A percentile compares a stretch with the other conserved stretches of the same genome.
Conservation (phyloP, 1,139 yeast species). For the Nakaseomyces uthaithaninus region DNA sequence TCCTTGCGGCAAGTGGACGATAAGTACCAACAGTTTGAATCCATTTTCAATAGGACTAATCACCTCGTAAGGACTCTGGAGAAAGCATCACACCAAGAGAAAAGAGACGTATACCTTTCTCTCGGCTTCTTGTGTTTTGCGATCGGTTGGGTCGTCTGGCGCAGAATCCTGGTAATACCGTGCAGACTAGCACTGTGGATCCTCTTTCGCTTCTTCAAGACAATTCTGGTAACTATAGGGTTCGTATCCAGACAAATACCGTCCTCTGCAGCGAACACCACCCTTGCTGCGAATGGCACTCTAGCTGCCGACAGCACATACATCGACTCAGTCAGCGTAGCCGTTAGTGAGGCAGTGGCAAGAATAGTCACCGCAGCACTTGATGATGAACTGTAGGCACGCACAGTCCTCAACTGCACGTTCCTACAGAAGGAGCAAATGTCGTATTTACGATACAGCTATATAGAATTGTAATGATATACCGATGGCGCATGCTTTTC, state of each 20-base stretch:
- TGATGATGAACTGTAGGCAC: slow-evolving; percentile 23
- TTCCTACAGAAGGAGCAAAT: too few species aligned
- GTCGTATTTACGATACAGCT: too few species aligned
- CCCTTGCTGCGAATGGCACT: slow-evolving; percentile 1
- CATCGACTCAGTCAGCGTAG: slow-evolving; percentile 6
- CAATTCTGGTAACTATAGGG: slow-evolving; percentile 28
- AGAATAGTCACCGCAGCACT: slow-evolving; percentile 16
- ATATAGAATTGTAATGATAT: too few species aligned
- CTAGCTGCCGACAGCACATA: background rate
- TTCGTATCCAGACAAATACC: slow-evolving; percentile 14
- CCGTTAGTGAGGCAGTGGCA: slow-evolving; percentile 23
- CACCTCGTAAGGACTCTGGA: slow-evolving; percentile 42
- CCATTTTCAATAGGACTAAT: slow-evolving; percentile 43
- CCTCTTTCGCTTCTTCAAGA: slow-evolving; percentile 37
- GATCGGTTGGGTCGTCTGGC: slow-evolving; percentile 50
- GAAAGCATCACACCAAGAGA: slow-evolving; percentile 47
- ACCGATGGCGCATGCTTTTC: background rate
- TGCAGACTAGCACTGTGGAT: slow-evolving; percentile 44
- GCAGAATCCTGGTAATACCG: slow-evolving; percentile 46
- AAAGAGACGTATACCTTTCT: slow-evolving; percentile 45
- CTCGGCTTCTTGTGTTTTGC: slow-evolving; percentile 43
- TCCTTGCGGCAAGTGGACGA: slow-evolving; percentile 42
- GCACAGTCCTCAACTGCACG: too few species aligned
- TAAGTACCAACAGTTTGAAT: slow-evolving; percentile 39
- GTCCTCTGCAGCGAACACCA: slow-evolving; percentile 6